Conservation (phyloP, 2,329 filamentous ascomycete genomes). For the Neopestalotiopsis rosae region DNA sequence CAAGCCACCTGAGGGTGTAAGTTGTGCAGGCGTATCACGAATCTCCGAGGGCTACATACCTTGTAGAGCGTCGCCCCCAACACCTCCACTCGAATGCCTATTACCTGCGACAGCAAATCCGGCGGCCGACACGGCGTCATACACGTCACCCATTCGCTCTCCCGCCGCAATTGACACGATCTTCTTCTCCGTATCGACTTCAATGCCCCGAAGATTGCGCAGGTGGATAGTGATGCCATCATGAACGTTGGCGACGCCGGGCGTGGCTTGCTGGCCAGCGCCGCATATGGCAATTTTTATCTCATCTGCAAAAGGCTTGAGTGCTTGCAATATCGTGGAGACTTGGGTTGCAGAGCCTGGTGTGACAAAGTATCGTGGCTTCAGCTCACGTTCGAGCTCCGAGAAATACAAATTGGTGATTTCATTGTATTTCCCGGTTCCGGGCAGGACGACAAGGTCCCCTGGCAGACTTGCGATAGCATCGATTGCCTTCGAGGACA, state of each 20-base stretch:
- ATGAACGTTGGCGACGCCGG: background rate
- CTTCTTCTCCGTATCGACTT: background rate
- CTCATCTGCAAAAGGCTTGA: background rate
- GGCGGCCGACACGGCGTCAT: background rate
- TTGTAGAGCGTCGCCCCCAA: conserved; percentile 3
- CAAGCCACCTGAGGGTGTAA: conserved; percentile 13
- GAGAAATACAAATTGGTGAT: conserved; percentile 25
- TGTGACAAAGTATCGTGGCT: conserved; percentile 23
- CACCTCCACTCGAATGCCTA: conserved; percentile 1
- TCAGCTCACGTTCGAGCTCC: conserved; percentile 23
- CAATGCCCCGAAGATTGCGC: background rate
- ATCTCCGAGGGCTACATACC: background rate
- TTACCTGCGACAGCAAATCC: background rate
- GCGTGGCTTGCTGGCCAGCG: conserved; percentile 5
- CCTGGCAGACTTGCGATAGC: background rate
- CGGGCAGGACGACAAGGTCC: background rate
- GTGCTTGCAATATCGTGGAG: background rate
- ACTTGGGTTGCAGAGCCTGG: conserved; percentile 23
- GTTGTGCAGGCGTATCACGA: background rate
- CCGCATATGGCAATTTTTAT: background rate
- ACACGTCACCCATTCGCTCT: conserved; percentile 1
- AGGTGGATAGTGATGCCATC: conserved; percentile 1
- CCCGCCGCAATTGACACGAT: background rate
- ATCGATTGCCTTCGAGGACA: background rate
- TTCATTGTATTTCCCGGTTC: conserved; percentile 18